phyloP scores from a whole-genome alignment of 306 rosid genomes.

The Hylodesmum podocarpum region DNA sequence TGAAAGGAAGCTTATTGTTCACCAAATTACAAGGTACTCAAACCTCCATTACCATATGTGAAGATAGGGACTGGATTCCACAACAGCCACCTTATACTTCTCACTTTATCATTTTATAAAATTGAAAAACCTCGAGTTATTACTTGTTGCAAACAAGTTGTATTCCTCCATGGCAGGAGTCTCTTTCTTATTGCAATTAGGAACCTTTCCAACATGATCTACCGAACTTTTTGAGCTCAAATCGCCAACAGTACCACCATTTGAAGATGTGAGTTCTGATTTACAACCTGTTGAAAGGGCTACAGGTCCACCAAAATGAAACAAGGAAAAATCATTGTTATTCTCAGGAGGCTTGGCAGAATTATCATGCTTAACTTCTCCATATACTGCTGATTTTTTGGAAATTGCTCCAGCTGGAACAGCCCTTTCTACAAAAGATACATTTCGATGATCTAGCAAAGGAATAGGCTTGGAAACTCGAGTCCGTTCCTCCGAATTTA shows the following conservation, averaged over 20 bases:
- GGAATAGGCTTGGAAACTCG: constrained; percentile 47
- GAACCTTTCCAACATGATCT: constrained; percentile 52
- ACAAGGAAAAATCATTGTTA: constrained; percentile 69
- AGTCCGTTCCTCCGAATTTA: constrained; percentile 46
- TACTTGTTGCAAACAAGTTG: constrained; percentile 89
- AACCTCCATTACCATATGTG: constrained; percentile 57
- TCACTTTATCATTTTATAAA: constrained; percentile 63
- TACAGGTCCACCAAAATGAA: constrained; percentile 92
- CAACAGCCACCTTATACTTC: constrained; percentile 66
- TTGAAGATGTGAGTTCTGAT: constrained; percentile 39
- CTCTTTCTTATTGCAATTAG: constrained; percentile 62
- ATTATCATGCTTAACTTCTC: constrained; percentile 45
- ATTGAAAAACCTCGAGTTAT: constrained; percentile 66
- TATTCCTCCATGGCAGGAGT: constrained; percentile 73
- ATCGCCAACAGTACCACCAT: constrained; percentile 47
- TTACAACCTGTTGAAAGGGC: constrained; percentile 64
- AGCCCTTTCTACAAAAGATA: constrained; percentile 42
- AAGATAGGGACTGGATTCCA: constrained; percentile 57
- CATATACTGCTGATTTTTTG: constrained; percentile 37
- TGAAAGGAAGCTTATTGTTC: constrained; percentile 67
- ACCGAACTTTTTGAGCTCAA: constrained; percentile 40
- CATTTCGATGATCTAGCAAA: constrained; percentile 45
- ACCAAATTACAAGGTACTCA: constrained; percentile 55
- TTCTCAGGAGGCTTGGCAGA: constrained; percentile 48
- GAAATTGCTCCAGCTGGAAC: constrained; percentile 44